Percentiles rank a stretch among this genome's conserved stretches.
phyloP scores from a whole-genome alignment of 169 alveolate species.

The Theileria parva region DNA sequence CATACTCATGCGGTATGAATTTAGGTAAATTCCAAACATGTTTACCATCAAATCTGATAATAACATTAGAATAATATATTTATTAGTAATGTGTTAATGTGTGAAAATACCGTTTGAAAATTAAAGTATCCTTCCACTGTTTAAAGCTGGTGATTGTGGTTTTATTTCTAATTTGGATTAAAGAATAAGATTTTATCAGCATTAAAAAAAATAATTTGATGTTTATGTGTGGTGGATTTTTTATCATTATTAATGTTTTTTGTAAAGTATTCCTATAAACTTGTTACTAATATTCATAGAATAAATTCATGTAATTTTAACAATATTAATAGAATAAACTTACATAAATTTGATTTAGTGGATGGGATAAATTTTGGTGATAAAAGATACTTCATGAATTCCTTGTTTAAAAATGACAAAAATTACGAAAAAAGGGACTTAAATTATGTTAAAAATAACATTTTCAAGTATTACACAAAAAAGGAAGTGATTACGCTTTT shows the following conservation, averaged over 20 bases:
- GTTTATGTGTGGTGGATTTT: neutral
- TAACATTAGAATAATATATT: neutral
- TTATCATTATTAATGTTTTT: constrained; percentile 1
- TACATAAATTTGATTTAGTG: no score
- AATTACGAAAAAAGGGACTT: no score
- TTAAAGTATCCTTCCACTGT: constrained; percentile 64
- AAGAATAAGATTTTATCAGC: neutral
- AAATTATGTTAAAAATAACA: constrained; percentile 8
- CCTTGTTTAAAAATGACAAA: neutral
- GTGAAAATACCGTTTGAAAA: constrained; percentile 43
- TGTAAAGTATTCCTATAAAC: neutral
- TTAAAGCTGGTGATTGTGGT: constrained; percentile 43
- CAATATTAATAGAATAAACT: neutral
- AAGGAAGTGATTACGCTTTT: constrained; percentile 53
- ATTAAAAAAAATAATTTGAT: neutral
- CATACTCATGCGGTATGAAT: constrained; percentile 55
- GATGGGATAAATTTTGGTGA: no score
- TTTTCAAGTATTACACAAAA: constrained; percentile 49
- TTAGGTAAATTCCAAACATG: constrained; percentile 64
- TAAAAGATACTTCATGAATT: neutral
- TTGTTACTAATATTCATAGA: neutral
- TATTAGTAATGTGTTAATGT: neutral
- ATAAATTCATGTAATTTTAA: neutral
- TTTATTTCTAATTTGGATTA: constrained; percentile 28
- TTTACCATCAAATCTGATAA: constrained; percentile 52